A percentile compares a stretch with the other conserved stretches of the same genome.
phyloP scores from a whole-genome alignment of 495 filamentous ascomycete species.

The Neurospora sp. region DNA sequence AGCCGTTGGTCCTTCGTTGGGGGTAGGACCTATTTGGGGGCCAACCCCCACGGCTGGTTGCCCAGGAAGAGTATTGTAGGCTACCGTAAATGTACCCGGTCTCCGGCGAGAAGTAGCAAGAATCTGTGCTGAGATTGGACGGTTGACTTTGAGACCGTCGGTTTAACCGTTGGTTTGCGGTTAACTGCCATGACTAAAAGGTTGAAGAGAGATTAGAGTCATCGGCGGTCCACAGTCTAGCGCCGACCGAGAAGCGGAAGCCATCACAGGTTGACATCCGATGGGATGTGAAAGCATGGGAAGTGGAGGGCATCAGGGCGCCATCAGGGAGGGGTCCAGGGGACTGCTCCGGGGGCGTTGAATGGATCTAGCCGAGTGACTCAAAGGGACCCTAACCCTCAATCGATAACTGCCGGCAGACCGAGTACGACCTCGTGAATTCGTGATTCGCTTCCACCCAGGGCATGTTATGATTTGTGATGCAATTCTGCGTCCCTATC shows the following conservation, averaged over 20 bases:
- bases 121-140: neutral
- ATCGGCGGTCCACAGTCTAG: neutral
- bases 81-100: neutral
- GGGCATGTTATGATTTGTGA: neutral
- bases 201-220: neutral
- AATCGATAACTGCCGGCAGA: neutral
- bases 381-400: neutral
- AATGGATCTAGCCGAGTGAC: neutral
- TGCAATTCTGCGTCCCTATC: neutral
- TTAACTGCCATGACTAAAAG: neutral
- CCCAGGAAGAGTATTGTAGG: neutral
- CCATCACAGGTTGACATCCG: neutral
- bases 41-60: neutral
- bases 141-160: neutral
- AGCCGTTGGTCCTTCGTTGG: neutral
- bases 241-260: neutral
- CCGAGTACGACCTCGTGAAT: neutral
- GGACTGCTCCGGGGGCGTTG: neutral
- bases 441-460: neutral
- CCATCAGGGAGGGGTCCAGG: neutral
- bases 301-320: neutral
- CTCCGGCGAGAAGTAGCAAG: neutral
- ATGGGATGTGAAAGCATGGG: neutral
- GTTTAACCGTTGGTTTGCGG: neutral
- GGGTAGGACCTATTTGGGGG: neutral